Evolutionary conservation across 1,284 basidiomycete species (phyloP), one percentile per base, ranked within the genome.

Genomic region (Lignosus rhinocerotis): DNA sequence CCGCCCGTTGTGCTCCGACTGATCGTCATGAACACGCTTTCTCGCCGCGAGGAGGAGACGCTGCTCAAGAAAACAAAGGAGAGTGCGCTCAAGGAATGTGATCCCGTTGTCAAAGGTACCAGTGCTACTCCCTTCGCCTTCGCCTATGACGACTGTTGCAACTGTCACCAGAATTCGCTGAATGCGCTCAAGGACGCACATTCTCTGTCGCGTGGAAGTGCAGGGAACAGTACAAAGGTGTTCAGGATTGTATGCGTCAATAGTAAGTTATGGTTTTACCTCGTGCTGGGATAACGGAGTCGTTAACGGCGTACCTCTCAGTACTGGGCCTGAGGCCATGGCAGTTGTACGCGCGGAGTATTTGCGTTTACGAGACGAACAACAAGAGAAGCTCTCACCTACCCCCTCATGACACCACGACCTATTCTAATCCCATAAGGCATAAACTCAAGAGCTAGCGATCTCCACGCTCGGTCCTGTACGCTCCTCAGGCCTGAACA

Each of bases 181-280:
- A 86, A 19, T 96, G 94, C 72, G 87, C 90, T 0, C 79, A 82
- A 46, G 93, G 93, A 7, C 84, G 93, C 16, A 93, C 90, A 1
- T 76, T 96, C 58, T 90, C 92, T 2, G 85, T 94, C 25, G 88
- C 88, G 10, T 96, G 93, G 88, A 83, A 85, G 33, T 96, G 94
- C 70, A 84, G 81, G 68, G 76, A 77, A 30, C 81, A 88, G 67
- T 82, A 92, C 60, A 88, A 84, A 67, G 76, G 73, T 11, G 80
- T 96, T 58, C 90, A 94, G 67, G 80, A 84, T 2, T 96, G 94
- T 71, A 88, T 96, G 82, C 71, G 87, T 42, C 85, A 88, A 70
- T 94, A 86, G 92, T 93, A 67, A 72, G 88, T 83, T 1, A n/a
- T 36, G 14, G 12, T 3, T 50, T 36, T 41, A 1, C n/a, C 41